Percentiles rank a stretch among this genome's conserved stretches.
These are phyloP conservation scores for Sanguinoderma infundibulare DNA, from an alignment of 1,284 basidiomycete genomes.

Conservation along the genomic window DNA sequence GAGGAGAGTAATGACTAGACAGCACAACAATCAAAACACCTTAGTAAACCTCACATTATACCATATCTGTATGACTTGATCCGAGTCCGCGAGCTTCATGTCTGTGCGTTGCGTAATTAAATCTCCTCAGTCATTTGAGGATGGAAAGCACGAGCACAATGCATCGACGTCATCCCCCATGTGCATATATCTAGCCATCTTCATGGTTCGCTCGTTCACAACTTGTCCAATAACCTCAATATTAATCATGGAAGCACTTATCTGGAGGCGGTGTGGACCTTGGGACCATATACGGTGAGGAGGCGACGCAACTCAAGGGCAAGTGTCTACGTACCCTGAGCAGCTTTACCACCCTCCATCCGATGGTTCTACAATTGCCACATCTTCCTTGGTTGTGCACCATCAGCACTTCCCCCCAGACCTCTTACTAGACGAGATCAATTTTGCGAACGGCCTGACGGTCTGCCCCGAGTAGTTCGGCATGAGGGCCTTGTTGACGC, in stretches of 20 bases:
- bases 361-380: slow-evolving; percentile 65
- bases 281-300: not conserved
- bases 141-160: too few species aligned
- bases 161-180: slow-evolving; percentile 72
- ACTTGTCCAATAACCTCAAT: slow-evolving; percentile 82
- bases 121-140: not conserved
- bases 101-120: slow-evolving; percentile 44
- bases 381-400: slow-evolving; percentile 44
- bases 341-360: slow-evolving; percentile 68
- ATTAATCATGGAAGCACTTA: slow-evolving; percentile 57
- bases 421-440: slow-evolving; percentile 39
- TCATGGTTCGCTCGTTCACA: slow-evolving; percentile 61
- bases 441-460: slow-evolving; percentile 75
- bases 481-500: slow-evolving; percentile 70
- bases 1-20: not conserved
- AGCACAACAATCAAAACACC: slow-evolving; percentile 18
- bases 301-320: not conserved
- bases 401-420: not conserved
- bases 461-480: slow-evolving; percentile 57
- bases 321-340: slow-evolving; percentile 10
- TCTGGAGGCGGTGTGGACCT: slow-evolving; percentile 46
- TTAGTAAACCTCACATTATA: slow-evolving; percentile 61
- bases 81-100: slow-evolving; percentile 66
- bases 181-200: slow-evolving; percentile 63
- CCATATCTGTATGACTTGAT: slow-evolving; percentile 67